Evolutionary conservation across 1,284 basidiomycete genomes (phyloP), one percentile per base, ranked within the genome.

Genomic region (Naganishia sp.): DNA sequence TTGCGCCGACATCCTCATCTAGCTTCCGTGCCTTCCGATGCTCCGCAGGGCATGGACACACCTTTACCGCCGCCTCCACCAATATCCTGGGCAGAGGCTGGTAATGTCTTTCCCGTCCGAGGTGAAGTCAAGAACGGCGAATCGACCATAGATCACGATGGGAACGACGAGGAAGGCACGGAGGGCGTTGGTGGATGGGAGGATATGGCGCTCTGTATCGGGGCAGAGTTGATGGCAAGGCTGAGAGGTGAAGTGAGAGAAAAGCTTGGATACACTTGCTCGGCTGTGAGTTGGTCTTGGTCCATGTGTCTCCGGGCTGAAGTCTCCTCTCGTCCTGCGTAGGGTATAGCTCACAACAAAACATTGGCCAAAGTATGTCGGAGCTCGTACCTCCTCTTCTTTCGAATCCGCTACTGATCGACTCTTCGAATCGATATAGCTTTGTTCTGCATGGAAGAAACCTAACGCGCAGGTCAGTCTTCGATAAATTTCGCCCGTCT

Each of bases 331-430:
- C 11, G 15, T 39, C 21, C 50, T 62, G 9, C 52, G 62, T 62
- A 93, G 86, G 96, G 96, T 1, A 90, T 99, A 65, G 89, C 92
- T 2, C 84, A 89, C 71, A 99, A 97, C 79, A 99, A 97, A 77
- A 91, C 94, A 68, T 82, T 98, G 45, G 89, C 94, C 0, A 97
- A 99, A 85, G 90, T 93, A 49, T 69, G 78, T 53, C 35, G 17
- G 17, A 10, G n/a, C 31, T 28, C 28, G 2, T 43, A 42, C 17
- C 17, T 32, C 10, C 10, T 18, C 3, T 60, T 41, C 3, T 4
- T 23, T 23, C 15, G 35, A 39, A 10, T 46, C 11, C 2, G 41
- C 21, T 4, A 6, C 23, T 25, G 49, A n/a, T 54, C 11, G 9
- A 46, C 52, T n/a, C n/a, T n/a, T n/a, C n/a, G n/a, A n/a, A n/a